Evolutionary conservation across 768 basidiomycete genomes (phyloP).

Genomic region (Mycena pura): DNA sequence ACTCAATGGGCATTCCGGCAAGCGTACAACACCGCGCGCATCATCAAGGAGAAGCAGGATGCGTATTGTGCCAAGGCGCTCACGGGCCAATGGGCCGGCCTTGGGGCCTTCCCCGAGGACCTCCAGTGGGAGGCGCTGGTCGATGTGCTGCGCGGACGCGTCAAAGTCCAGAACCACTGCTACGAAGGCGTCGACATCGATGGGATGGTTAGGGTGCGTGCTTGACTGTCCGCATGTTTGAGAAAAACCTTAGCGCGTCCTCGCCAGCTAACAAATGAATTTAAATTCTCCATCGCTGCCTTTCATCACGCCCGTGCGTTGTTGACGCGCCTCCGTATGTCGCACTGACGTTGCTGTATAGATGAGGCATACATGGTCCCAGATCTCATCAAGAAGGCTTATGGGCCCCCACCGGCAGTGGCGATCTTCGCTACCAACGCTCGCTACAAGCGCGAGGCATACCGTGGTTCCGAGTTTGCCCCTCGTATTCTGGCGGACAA

Average conservation of each 20-base stretch:
- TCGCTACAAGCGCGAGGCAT: conserved; percentile 59
- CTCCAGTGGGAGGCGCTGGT: conserved; percentile 76
- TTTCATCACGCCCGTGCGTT: conserved; percentile 68
- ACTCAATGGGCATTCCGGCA: conserved; percentile 71
- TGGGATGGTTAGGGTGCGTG: conserved; percentile 63
- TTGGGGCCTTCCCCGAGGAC: conserved; percentile 67
- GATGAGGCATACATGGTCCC: conserved; percentile 83
- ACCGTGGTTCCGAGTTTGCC: conserved; percentile 80
- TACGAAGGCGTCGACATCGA: conserved; percentile 68
- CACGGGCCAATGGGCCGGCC: conserved; percentile 49
- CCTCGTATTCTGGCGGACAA: conserved; percentile 76
- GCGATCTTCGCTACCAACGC: conserved; percentile 76
- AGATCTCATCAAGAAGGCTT: conserved; percentile 73
- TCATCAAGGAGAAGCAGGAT: conserved; percentile 73
- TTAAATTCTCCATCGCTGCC: conserved; percentile 76
- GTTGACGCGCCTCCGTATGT: not conserved
- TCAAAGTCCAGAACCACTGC: conserved; percentile 64
- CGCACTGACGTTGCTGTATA: not conserved
- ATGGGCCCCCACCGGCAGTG: conserved; percentile 69
- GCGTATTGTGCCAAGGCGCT: conserved; percentile 62
- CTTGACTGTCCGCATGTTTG: not conserved
- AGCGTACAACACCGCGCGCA: conserved; percentile 72
- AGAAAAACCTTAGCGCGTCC: no score
- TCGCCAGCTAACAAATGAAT: conserved; percentile 83
- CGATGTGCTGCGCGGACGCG: conserved; percentile 74